A percentile compares a stretch with the other conserved stretches of the same genome.
Evolutionary conservation across 352 stramenopile species (phyloP).

Genomic region (Globisporangium cederbergense): DNA sequence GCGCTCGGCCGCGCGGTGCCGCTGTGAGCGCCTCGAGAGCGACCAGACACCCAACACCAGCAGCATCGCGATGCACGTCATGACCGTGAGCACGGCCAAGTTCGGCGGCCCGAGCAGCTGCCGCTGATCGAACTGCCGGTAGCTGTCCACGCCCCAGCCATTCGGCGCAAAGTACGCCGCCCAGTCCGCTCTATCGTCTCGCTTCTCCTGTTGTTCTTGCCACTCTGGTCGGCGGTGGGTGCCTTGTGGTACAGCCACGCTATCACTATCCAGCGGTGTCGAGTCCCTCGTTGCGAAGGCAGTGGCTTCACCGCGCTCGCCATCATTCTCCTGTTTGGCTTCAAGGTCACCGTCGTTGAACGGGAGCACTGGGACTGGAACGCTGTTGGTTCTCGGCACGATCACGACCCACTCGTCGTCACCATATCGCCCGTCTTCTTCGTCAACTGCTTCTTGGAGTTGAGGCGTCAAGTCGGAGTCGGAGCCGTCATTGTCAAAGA

Average conservation of each 20-base stretch:
- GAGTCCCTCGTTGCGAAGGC: background rate
- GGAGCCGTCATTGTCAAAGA: background rate
- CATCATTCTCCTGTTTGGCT: background rate
- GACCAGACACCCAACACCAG: constrained; percentile 9
- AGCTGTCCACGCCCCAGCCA: constrained; percentile 1
- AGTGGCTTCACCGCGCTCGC: background rate
- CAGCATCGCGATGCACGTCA: constrained; percentile 4
- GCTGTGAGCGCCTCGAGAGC: background rate
- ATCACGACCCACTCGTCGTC: constrained; percentile 9
- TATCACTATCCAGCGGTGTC: background rate
- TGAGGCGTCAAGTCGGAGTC: background rate
- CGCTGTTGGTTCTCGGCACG: background rate
- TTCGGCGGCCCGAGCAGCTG: constrained; percentile 4
- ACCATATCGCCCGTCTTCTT: background rate
- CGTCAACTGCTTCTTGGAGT: background rate
- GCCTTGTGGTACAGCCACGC: background rate
- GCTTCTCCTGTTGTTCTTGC: background rate
- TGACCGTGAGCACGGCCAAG: constrained; percentile 5
- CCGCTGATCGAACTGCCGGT: constrained; percentile 1
- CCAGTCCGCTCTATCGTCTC: background rate
- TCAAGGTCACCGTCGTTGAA: background rate
- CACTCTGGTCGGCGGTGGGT: background rate
- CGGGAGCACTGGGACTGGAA: background rate
- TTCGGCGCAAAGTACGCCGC: constrained; percentile 1
- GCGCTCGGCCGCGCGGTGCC: constrained; percentile 3